Evolutionary conservation across 2,329 filamentous ascomycete species (phyloP), one percentile per base, ranked within the genome.

Genomic region (Pyricularia grisea): DNA sequence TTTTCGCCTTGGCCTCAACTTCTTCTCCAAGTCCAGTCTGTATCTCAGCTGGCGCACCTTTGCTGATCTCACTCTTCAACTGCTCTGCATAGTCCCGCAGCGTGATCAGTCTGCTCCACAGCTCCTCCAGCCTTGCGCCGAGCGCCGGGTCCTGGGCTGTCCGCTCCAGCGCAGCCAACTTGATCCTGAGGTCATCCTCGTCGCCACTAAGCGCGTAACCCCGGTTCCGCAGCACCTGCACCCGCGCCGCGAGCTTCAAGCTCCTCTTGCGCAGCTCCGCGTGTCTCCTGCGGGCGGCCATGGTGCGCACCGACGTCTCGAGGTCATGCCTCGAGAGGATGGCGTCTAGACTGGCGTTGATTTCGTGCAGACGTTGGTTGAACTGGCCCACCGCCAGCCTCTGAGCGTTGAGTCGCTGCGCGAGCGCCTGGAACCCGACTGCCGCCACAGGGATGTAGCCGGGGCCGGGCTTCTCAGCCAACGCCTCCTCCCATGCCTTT

Each of bases 401-500:
- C 79, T 95, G 92, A 70, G 88, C 87, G 76, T 89, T 86, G 69
- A 95, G 86, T 63, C 92, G 88, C 71, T 90, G 86, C 27, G 89
- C 88, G 61, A 94, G 83, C 58, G 90, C 88, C 68, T 85, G 82
- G 77, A 94, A 95, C 33, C 92, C 92, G 0, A 87, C 86, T 73
- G 88, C 91, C 9, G 94, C 83, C 5, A 93, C 90, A 4, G 92
- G 92, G 75, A 95, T 91, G 75, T 88, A 92, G 68, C 89, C 89
- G 10, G 89, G 85, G 55, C 86, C 90, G 4, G 92, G 92, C 79
- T 94, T 93, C 75, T 91, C 90, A 73, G 90, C 87, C 31, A 94
- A 85, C 0, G 92, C 92, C 74, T 93, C 91, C 75, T 96, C 92
- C 91, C 92, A 96, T 75, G 92, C 91, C 72, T 87, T 86, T 55